Evolutionary conservation across 169 alveolate species (phyloP), one percentile per base, ranked within the genome.

Genomic region (Cryptosporidium sp.): DNA sequence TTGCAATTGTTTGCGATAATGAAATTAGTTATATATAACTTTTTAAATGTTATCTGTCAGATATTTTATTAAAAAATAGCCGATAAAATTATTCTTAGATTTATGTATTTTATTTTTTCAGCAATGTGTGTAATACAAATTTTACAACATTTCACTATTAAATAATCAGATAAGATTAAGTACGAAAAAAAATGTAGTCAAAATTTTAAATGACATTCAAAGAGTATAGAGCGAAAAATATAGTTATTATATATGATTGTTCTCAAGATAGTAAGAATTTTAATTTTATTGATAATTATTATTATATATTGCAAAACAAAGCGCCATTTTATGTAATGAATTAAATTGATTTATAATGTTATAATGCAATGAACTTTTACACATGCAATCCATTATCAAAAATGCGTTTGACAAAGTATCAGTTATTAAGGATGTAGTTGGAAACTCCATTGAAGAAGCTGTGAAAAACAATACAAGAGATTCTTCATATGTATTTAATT

Each of bases 361-460:
- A 0, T 33, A 35, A 29, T 48, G 70, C 37, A 71, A 80, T 80
- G 89, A 21, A 65, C 51, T 62, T 41, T 23, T 61, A 80, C 86
- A 80, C 41, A 80, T 80, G 89, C 89, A 80, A 45, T 80, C 89
- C 1, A 62, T 80, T 37, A 33, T 80, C 21, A 80, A 80, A 31
- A 80, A 65, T 80, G 89, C 89, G 52, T 62, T 80, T 41, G 89
- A 80, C 29, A 80, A 62, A 50, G 89, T 80, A 18, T 80, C 74
- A 37, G 75, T 65, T 10, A 62, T 80, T 29, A 80, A 80, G 75
- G 89, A 80, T 33, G 89, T 61, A 18, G 86, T 75, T 59, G 86
- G 61, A 6, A 65, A 75, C 31, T 59, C 86, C 4, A 55, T 75
- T 75, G 86, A 75, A 39, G 86, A 75, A 48, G 86, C 75, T 21